Conservation (phyloP, 2,329 filamentous ascomycete species). For the Endoconidiophora laricicola region DNA sequence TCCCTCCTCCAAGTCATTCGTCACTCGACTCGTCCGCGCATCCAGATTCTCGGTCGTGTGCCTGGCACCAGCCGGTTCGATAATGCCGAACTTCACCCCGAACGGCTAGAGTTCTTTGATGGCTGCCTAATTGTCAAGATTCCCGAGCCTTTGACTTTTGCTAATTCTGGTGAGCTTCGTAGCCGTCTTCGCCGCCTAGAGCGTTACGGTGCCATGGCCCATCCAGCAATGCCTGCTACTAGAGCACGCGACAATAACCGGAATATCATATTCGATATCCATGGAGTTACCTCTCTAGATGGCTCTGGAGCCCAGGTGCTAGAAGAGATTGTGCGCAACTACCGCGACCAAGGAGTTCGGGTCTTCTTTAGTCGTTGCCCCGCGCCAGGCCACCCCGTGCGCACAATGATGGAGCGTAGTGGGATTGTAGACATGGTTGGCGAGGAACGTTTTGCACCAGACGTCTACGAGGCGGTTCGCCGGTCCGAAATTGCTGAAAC, state of each 20-base stretch:
- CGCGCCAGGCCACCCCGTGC: conserved; percentile 38
- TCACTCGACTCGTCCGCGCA: conserved; percentile 79
- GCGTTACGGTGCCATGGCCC: conserved; percentile 75
- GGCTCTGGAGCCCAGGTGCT: conserved; percentile 87
- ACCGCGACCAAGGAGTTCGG: conserved; percentile 57
- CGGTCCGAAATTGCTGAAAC: conserved; percentile 42
- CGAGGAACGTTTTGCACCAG: conserved; percentile 57
- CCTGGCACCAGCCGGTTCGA: conserved; percentile 71
- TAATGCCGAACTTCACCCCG: conserved; percentile 60
- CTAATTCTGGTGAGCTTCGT: conserved; percentile 87
- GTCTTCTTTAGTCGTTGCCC: conserved; percentile 56
- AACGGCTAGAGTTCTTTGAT: conserved; percentile 72
- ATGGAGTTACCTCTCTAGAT: conserved; percentile 90
- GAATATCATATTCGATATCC: conserved; percentile 92
- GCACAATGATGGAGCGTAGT: conserved; percentile 54
- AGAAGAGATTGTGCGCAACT: conserved; percentile 69
- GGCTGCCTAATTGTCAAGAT: conserved; percentile 95
- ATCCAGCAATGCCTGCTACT: conserved; percentile 72
- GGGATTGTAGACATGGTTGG: conserved; percentile 77
- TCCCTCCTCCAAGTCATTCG: conserved; percentile 80
- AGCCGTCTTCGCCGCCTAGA: conserved; percentile 69
- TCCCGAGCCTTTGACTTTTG: conserved; percentile 88
- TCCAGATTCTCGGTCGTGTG: conserved; percentile 86
- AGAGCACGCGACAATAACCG: conserved; percentile 65
- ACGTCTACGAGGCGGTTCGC: conserved; percentile 70